phyloP scores from a whole-genome alignment of 2,329 filamentous ascomycete species.

The Stylonectria norvegica region DNA sequence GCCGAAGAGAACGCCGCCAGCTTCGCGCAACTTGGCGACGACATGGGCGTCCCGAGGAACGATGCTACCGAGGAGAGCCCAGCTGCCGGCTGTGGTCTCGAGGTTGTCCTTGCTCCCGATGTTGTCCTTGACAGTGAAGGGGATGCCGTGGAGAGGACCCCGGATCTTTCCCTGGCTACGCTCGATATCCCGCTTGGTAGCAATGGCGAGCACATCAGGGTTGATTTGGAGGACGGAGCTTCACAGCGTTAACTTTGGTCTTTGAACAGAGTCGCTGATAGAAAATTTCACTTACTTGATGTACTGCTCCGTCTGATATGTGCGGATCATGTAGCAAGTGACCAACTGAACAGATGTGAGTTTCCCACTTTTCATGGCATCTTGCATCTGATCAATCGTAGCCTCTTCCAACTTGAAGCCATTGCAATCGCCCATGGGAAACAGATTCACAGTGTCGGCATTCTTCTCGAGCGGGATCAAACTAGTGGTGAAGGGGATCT shows the following conservation, averaged over 20 bases:
- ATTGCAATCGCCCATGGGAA: conserved; percentile 61
- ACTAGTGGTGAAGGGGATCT: conserved; percentile 24
- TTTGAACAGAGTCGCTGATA: neutral
- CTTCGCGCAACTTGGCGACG: conserved; percentile 57
- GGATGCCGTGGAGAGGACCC: conserved; percentile 71
- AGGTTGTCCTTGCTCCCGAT: conserved; percentile 75
- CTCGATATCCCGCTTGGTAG: conserved; percentile 57
- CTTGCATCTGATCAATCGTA: conserved; percentile 65
- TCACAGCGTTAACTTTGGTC: neutral
- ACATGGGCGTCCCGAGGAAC: conserved; percentile 67
- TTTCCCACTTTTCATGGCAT: conserved; percentile 49
- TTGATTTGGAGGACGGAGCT: conserved; percentile 64
- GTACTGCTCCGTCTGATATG: conserved; percentile 61
- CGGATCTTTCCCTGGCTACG: conserved; percentile 52
- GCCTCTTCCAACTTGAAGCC: conserved; percentile 64
- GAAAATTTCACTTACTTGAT: conserved; percentile 48
- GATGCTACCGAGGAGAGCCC: conserved; percentile 61
- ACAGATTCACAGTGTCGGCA: conserved; percentile 40
- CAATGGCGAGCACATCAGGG: conserved; percentile 63
- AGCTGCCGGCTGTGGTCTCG: conserved; percentile 71
- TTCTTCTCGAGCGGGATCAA: conserved; percentile 36
- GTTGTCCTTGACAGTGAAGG: conserved; percentile 65
- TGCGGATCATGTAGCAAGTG: conserved; percentile 60
- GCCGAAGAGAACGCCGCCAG: conserved; percentile 67
- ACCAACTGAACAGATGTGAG: conserved; percentile 58